Conservation (phyloP, 73 alveolate genomes). For the Paramecium primaurelia region DNA sequence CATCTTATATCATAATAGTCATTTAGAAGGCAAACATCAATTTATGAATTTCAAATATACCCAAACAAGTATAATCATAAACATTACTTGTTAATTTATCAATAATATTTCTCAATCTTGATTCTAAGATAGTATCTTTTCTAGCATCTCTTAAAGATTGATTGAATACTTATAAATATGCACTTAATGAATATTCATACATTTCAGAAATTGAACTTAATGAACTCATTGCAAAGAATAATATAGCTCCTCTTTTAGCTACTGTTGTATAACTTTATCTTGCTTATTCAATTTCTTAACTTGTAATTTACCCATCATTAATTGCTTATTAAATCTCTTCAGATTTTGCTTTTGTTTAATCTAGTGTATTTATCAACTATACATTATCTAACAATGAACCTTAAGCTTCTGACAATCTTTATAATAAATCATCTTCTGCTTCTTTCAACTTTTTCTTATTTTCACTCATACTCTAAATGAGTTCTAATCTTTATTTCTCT, state of each 20-base stretch:
- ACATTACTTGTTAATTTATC: conserved; percentile 96
- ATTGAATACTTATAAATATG: conserved; percentile 97
- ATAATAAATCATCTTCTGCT: conserved; percentile 48
- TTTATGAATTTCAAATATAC: conserved; percentile 98
- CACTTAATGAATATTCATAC: conserved; percentile 99
- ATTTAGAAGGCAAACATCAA: conserved; percentile 99
- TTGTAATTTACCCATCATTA: conserved; percentile 92
- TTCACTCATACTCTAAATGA: conserved; percentile 60
- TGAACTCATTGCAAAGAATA: conserved; percentile 99
- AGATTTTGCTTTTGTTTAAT: conserved; percentile 70
- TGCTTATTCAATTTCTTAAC: conserved; percentile 88
- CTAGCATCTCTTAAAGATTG: conserved; percentile 98
- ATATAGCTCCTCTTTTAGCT: conserved; percentile 99
- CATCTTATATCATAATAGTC: conserved; percentile 99
- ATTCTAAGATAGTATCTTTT: conserved; percentile 90
- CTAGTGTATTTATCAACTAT: conserved; percentile 69
- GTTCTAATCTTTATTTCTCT: conserved; percentile 68
- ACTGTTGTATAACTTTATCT: conserved; percentile 87
- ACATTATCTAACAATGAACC: conserved; percentile 84
- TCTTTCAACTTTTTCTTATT: conserved; percentile 31
- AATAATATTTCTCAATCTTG: conserved; percentile 95
- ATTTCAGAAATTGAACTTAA: conserved; percentile 96
- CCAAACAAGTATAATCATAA: conserved; percentile 97
- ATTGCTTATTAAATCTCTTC: conserved; percentile 68
- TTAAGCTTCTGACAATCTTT: conserved; percentile 45